Conservation (phyloP, 1,139 yeast species). For the Sugiyamaella paludigena region DNA sequence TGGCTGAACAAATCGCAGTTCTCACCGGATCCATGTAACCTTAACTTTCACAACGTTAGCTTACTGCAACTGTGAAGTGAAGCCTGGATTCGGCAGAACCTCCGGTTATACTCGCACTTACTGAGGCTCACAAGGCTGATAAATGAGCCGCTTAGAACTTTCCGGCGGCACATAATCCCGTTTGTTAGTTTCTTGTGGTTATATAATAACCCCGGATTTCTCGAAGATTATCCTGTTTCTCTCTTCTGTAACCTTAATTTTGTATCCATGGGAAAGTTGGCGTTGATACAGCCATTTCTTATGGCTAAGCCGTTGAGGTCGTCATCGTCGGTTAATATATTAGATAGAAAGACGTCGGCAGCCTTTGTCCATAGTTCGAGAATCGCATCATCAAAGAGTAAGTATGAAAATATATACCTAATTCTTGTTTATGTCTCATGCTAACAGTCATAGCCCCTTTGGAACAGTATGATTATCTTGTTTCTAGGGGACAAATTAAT, state of each 20-base stretch:
- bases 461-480: slow-evolving; percentile 58
- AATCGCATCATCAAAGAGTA: not conserved
- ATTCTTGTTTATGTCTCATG: not conserved
- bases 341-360: not conserved
- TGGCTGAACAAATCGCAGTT: too few relatives aligned
- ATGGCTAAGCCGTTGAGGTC: not conserved
- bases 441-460: slow-evolving; percentile 43
- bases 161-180: not conserved
- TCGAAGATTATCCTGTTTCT: not conserved
- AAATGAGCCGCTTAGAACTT: too few relatives aligned
- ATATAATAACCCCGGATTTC: not conserved
- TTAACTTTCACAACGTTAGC: too few relatives aligned
- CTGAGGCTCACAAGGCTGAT: too few relatives aligned
- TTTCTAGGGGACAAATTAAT: slow-evolving; percentile 50
- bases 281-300: slow-evolving; percentile 3
- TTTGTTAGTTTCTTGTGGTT: not conserved
- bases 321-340: not conserved
- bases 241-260: not conserved
- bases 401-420: too few relatives aligned
- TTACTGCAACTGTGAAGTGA: too few relatives aligned
- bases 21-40: too few relatives aligned
- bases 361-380: not conserved
- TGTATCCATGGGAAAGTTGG: not conserved
- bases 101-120: too few relatives aligned
- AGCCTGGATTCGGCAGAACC: too few relatives aligned